Conservation (phyloP, 805 yeast species). For the Candida nanaspora region DNA sequence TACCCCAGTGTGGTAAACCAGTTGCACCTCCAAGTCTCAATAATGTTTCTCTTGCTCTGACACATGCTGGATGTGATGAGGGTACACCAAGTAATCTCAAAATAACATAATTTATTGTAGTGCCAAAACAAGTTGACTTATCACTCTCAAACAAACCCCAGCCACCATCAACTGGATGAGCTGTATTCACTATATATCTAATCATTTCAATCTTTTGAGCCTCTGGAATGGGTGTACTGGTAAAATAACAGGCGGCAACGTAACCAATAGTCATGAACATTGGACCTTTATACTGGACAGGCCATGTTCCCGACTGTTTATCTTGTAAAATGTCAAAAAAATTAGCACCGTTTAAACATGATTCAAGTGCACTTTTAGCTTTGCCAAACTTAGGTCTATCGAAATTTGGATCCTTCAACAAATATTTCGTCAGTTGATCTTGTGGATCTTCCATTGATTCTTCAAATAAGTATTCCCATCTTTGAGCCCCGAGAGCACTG, state of each 20-base stretch:
- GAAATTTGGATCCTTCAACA: constrained; percentile 21
- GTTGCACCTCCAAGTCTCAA: constrained; percentile 80
- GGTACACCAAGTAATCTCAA: constrained; percentile 74
- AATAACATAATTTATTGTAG: constrained; percentile 78
- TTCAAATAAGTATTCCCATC: constrained; percentile 62
- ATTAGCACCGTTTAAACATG: constrained; percentile 68
- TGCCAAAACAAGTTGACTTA: constrained; percentile 93
- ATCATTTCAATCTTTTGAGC: constrained; percentile 63
- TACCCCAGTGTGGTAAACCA: constrained; percentile 96
- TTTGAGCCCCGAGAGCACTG: constrained; percentile 67
- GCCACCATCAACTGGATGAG: constrained; percentile 99
- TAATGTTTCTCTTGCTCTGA: constrained; percentile 66
- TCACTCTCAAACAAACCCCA: constrained; percentile 96
- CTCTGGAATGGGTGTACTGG: constrained; percentile 61
- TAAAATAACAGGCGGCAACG: constrained; percentile 64
- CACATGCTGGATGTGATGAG: constrained; percentile 68
- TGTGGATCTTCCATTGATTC: constrained; percentile 42
- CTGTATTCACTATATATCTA: constrained; percentile 80
- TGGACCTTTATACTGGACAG: constrained; percentile 93
- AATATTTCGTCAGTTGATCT: constrained; percentile 48
- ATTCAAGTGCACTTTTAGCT: constrained; percentile 34
- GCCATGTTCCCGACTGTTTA: constrained; percentile 72
- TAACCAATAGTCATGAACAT: constrained; percentile 95
- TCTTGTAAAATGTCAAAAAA: constrained; percentile 71
- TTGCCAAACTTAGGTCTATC: constrained; percentile 17